Evolutionary conservation across 2,329 filamentous ascomycete genomes (phyloP), one percentile per base, ranked within the genome.

Genomic region (Penicillium crustosum): DNA sequence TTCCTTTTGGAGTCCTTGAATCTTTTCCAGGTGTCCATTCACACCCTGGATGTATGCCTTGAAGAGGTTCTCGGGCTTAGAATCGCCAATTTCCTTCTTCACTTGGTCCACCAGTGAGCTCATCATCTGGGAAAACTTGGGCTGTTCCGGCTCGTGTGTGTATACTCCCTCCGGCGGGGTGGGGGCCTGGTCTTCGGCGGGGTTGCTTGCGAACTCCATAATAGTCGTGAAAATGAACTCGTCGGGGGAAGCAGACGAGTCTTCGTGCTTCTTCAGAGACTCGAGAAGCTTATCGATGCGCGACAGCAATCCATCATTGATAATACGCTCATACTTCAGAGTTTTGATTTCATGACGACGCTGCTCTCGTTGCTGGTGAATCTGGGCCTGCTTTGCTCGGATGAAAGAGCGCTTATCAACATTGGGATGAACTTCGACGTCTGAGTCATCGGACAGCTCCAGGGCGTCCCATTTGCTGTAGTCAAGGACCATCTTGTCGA

Each of bases 321-420:
- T 88, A 69, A 91, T 85, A 61, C 90, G 88, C 78, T 81, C 94
- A 77, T 96, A 97, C 78, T 93, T 93, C 66, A 94, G 83, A 7
- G 91, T 94, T 68, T 90, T 88, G 73, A 99, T 97, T 70, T 96
- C 89, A 68, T 90, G 87, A 73, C 89, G 91, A 57, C 94, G 89
- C 70, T 95, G 89, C 66, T 87, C 82, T 55, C 94, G 89, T 74
- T 97, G 89, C 71, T 93, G 87, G 76, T 99, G 94, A 69, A 99
- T 99, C 78, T 99, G 93, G 68, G 88, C 89, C 80, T 97, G 94
- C 79, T 99, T 99, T 64, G 94, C 95, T 65, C 93, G 91, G 75
- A 99, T 99, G 77, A 99, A 99, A 60, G 93, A 97, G 51, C 89
- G 86, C 77, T 99, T 99, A 80, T 99, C 94, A 74, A 99, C 94